Evolutionary conservation across 306 rosid genomes (phyloP), one percentile per base, ranked within the genome.

Genomic region (Sesbania bispinosa): DNA sequence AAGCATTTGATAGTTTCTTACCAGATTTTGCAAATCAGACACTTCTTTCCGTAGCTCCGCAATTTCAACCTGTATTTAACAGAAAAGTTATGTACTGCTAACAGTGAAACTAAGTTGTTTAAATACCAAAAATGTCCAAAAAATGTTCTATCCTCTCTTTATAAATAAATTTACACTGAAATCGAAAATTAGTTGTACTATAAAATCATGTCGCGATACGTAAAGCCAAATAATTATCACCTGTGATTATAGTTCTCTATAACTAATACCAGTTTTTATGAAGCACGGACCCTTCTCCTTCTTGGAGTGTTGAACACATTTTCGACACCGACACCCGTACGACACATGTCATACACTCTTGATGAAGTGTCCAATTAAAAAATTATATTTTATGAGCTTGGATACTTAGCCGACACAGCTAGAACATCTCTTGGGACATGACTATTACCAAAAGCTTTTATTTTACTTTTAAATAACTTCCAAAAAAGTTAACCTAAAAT

Each of bases 21-120:
- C 99, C 96, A 79, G 57, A 82, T 62, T 75, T 43, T 70, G 82
- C 86, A 89, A 77, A 61, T 68, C 78, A 2, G 15, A 13, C 73
- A 89, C 51, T 62, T 92, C 84, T 26, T 77, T 80, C 16, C 14
- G 66, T 77, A 95, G 77, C 79, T 85, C 87, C 0, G 54, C 19
- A 61, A 92, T 33, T 85, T 92, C 97, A 20, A 79, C 90, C 99
- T 95, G 96, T 46, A 83, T 62, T 59, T 11, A 71, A 78, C 11
- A 73, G 62, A 76, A n/a, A 71, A 53, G 69, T 73, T 48, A 82
- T 50, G 60, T 35, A 60, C 19, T 63, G 41, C n/a, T n/a, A n/a
- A 30, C 21, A 63, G 33, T 38, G 42, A 47, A 72, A 70, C 5
- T 16, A 15, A 72, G 41, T 11, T 36, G 57, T 6, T 73, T 67